Evolutionary conservation across 768 basidiomycete genomes (phyloP).

Genomic region (Udeniomyces megalosporus): DNA sequence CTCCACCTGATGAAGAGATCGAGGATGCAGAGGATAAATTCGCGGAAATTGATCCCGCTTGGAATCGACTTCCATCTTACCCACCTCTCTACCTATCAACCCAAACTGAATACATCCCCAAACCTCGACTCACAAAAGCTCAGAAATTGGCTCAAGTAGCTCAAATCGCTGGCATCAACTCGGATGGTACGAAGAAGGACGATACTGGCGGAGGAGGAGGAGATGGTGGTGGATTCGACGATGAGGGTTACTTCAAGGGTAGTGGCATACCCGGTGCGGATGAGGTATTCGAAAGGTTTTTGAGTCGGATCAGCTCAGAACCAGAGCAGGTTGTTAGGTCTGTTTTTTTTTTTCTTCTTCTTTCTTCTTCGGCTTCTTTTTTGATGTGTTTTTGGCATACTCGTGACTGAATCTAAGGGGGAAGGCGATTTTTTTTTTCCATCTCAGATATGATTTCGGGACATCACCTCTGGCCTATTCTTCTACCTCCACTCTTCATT

Average conservation of each 20-base stretch:
- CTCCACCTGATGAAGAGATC: constrained; percentile 14
- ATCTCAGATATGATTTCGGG: constrained; percentile 56
- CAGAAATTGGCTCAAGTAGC: constrained; percentile 9
- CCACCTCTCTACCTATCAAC: constrained; percentile 21
- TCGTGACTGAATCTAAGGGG: background rate
- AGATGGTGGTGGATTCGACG: constrained; percentile 5
- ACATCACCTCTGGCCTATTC: constrained; percentile 73
- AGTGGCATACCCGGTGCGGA: constrained; percentile 57
- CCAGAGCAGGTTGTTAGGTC: constrained; percentile 79
- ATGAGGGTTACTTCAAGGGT: constrained; percentile 51
- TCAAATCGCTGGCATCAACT: background rate
- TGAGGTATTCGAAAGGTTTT: constrained; percentile 71
- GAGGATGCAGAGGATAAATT: constrained; percentile 20
- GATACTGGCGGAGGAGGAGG: background rate
- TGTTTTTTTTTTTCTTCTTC: constrained; percentile 21
- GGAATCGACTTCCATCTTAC: constrained; percentile 7
- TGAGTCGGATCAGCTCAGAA: constrained; percentile 49
- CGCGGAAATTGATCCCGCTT: background rate
- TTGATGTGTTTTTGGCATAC: no score
- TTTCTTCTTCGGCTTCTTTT: constrained; percentile 33
- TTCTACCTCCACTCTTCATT: constrained; percentile 50
- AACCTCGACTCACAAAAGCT: background rate
- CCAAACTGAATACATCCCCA: constrained; percentile 17
- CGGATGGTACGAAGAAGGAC: background rate
- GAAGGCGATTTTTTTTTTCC: background rate